Evolutionary conservation across 23 red algal genomes (phyloP).

Genomic region (Gracilaria gracilis): DNA sequence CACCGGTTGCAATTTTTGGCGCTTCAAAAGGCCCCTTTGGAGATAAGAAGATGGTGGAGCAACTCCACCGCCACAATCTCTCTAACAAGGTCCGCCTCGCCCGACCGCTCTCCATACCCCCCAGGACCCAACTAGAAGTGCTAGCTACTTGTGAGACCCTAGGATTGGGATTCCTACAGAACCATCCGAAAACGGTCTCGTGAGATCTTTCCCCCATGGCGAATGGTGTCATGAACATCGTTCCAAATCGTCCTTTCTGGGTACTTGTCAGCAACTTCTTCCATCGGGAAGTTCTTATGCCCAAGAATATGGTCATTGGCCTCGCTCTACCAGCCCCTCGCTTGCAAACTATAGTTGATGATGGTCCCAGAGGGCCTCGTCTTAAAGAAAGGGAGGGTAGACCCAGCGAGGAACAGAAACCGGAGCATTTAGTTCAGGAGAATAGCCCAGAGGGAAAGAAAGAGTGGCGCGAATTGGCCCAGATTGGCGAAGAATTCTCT

Average conservation of each 20-base stretch:
- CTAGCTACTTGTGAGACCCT: not conserved
- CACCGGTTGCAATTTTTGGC: too few species aligned
- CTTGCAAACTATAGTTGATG: not conserved
- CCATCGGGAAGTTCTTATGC: not conserved
- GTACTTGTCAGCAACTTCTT: conserved; percentile 26
- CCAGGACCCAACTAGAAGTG: conserved; percentile 11
- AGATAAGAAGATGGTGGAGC: too few species aligned
- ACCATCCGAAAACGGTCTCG: conserved; percentile 30
- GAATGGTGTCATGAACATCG: conserved; percentile 16
- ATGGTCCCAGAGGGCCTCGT: not conserved
- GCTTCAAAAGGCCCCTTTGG: too few species aligned
- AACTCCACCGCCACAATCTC: too few species aligned
- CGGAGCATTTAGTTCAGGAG: not conserved
- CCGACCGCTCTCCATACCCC: conserved; percentile 35
- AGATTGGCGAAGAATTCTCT: not conserved
- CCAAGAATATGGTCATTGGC: not conserved
- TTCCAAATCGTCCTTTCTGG: conserved; percentile 1
- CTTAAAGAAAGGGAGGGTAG: conserved; percentile 1
- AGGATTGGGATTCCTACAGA: conserved; percentile 31
- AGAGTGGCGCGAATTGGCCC: not conserved
- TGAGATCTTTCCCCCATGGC: conserved; percentile 15
- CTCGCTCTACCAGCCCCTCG: not conserved
- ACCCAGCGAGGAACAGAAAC: not conserved
- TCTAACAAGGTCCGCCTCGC: too few species aligned
- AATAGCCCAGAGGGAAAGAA: not conserved